phyloP scores from a whole-genome alignment of 2,329 filamentous ascomycete genomes.

The Cladosporium velox region DNA sequence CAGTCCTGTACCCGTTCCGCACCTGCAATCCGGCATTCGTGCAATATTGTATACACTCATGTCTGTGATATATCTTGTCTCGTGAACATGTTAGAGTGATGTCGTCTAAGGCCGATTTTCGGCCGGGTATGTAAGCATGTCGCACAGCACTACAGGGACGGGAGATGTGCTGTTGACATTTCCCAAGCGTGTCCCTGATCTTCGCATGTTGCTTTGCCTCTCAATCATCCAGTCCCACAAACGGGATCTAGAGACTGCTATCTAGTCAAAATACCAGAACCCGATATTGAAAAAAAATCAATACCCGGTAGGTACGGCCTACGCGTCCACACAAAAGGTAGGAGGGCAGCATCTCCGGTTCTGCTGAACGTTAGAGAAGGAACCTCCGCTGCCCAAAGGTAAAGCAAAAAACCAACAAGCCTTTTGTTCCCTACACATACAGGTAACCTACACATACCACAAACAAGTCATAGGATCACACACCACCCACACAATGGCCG shows the following conservation, averaged over 20 bases:
- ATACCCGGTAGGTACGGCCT: neutral
- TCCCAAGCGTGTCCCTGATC: neutral
- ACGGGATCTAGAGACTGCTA: neutral
- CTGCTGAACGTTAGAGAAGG: neutral
- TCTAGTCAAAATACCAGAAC: neutral
- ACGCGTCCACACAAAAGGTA: neutral
- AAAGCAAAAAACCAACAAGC: neutral
- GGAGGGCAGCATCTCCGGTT: neutral
- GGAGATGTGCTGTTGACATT: neutral
- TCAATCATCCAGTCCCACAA: neutral
- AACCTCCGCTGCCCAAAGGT: neutral
- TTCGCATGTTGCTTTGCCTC: neutral
- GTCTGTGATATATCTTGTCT: neutral
- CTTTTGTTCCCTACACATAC: neutral
- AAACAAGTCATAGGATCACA: neutral
- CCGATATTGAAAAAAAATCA: neutral
- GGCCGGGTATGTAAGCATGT: neutral
- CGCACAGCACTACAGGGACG: neutral
- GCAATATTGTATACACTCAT: too few species aligned
- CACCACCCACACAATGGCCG: slow-evolving; percentile 12
- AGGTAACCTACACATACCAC: neutral
- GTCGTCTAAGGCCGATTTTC: neutral
- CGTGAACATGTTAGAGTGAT: neutral
- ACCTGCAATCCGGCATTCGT: too few species aligned
- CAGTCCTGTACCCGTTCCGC: too few species aligned